Evolutionary conservation across 106 monocot species (phyloP).

Genomic region (Acorus calamus): DNA sequence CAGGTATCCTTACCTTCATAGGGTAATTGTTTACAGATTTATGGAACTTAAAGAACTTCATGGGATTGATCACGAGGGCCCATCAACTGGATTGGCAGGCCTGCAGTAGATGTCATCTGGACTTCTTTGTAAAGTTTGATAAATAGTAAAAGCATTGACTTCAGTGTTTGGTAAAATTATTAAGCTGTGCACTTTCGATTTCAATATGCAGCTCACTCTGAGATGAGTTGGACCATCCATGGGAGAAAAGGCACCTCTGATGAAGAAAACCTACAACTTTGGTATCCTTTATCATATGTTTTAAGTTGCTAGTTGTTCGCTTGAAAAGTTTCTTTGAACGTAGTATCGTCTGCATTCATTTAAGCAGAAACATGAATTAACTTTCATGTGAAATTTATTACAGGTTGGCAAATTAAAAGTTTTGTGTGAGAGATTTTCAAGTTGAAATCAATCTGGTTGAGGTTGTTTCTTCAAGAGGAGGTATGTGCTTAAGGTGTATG

Average conservation of each 20-base stretch:
- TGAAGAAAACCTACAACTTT: slow-evolving; percentile 68
- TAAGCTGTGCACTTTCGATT: neutral
- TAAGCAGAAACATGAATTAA: neutral
- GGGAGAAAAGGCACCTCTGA: slow-evolving; percentile 69
- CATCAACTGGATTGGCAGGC: slow-evolving; percentile 29
- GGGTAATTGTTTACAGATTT: slow-evolving; percentile 38
- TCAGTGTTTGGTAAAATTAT: too few relatives aligned
- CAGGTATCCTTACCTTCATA: neutral
- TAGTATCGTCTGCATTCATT: neutral
- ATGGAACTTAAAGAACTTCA: slow-evolving; percentile 51
- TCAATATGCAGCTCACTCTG: slow-evolving; percentile 59
- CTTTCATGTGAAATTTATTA: too few relatives aligned
- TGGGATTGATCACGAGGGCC: slow-evolving; percentile 84
- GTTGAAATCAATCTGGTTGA: too few relatives aligned
- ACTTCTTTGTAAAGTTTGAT: slow-evolving; percentile 82
- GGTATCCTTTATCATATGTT: slow-evolving; percentile 23
- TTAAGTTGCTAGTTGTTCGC: neutral
- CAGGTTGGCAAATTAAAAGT: too few relatives aligned
- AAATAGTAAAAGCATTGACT: too few relatives aligned
- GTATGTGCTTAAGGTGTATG: too few relatives aligned
- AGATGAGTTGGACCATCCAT: slow-evolving; percentile 89
- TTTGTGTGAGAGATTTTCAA: too few relatives aligned
- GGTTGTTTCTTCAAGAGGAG: too few relatives aligned
- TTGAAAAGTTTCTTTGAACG: too few relatives aligned
- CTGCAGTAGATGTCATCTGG: slow-evolving; percentile 74